Evolutionary conservation across 1,284 basidiomycete genomes (phyloP).

Genomic region (Rhodofomes roseus): DNA sequence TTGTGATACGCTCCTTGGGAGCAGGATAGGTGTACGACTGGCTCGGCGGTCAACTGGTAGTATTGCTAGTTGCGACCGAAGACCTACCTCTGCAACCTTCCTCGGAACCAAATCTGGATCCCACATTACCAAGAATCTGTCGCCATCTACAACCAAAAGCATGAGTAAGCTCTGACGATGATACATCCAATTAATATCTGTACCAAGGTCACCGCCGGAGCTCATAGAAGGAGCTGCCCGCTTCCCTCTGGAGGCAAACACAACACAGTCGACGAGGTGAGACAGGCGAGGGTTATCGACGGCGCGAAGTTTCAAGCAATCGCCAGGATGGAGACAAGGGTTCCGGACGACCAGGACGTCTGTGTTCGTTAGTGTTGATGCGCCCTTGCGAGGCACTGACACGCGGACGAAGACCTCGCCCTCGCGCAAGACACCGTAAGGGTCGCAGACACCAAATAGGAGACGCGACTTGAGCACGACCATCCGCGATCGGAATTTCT

Average conservation of each 20-base stretch:
- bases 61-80: background rate
- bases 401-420: conserved; percentile 62
- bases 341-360: conserved; percentile 63
- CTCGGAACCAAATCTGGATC: conserved; percentile 58
- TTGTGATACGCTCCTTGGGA: conserved; percentile 46
- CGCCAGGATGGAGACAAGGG: conserved; percentile 66
- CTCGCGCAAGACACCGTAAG: conserved; percentile 54
- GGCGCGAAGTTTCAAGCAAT: conserved; percentile 60
- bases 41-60: background rate
- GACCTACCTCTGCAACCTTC: conserved; percentile 45
- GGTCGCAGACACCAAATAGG: conserved; percentile 64
- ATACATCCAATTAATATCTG: conserved; percentile 3
- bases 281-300: conserved; percentile 44
- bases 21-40: conserved; percentile 66
- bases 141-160: conserved; percentile 38
- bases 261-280: conserved; percentile 62
- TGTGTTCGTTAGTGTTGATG: conserved; percentile 50
- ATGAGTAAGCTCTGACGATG: too few relatives aligned
- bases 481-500: conserved; percentile 52
- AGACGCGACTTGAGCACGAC: conserved; percentile 57
- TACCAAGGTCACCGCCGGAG: conserved; percentile 61
- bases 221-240: conserved; percentile 66
- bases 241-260: conserved; percentile 58
- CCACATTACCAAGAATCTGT: conserved; percentile 66
- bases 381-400: conserved; percentile 45